These are phyloP conservation scores for Yamadazyma oceani DNA, from an alignment of 1,139 yeast genomes.

Conservation along the genomic window DNA sequence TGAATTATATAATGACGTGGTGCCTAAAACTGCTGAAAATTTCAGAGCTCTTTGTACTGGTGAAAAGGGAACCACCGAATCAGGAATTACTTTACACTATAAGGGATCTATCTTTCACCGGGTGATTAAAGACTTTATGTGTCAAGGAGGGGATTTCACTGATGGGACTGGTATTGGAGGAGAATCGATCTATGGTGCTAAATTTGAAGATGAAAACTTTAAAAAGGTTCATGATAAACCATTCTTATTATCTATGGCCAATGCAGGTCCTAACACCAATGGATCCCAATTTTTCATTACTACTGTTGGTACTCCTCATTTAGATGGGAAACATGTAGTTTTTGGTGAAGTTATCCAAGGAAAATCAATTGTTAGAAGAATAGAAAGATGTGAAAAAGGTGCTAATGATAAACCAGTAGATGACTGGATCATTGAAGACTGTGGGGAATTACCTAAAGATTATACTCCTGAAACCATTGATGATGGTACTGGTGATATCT, in stretches of 20 bases:
- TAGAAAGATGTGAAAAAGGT: slow-evolving; percentile 71
- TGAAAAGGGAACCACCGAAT: slow-evolving; percentile 68
- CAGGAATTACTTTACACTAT: slow-evolving; percentile 68
- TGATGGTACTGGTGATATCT: slow-evolving; percentile 84
- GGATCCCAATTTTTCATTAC: slow-evolving; percentile 60
- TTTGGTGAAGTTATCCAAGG: slow-evolving; percentile 90
- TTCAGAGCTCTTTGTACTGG: slow-evolving; percentile 91
- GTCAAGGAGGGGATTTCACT: slow-evolving; percentile 97
- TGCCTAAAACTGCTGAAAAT: slow-evolving; percentile 92
- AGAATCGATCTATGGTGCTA: slow-evolving; percentile 91
- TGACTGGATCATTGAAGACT: slow-evolving; percentile 70
- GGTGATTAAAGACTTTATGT: slow-evolving; percentile 87
- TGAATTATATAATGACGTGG: slow-evolving; percentile 74
- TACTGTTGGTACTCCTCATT: slow-evolving; percentile 78
- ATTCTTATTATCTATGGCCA: slow-evolving; percentile 84
- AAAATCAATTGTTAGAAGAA: slow-evolving; percentile 71
- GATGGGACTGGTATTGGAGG: slow-evolving; percentile 91
- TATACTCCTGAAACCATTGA: slow-evolving; percentile 50
- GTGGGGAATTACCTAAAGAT: slow-evolving; percentile 73
- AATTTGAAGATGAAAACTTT: slow-evolving; percentile 92
- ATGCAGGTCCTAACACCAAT: slow-evolving; percentile 41
- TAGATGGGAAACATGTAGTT: slow-evolving; percentile 94
- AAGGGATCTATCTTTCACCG: slow-evolving; percentile 88
- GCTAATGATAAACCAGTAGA: slow-evolving; percentile 62
- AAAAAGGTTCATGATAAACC: slow-evolving; percentile 75